These are phyloP conservation scores for Vitis labrusca DNA, from an alignment of 164 flowering plant species.

Conservation along the genomic window DNA sequence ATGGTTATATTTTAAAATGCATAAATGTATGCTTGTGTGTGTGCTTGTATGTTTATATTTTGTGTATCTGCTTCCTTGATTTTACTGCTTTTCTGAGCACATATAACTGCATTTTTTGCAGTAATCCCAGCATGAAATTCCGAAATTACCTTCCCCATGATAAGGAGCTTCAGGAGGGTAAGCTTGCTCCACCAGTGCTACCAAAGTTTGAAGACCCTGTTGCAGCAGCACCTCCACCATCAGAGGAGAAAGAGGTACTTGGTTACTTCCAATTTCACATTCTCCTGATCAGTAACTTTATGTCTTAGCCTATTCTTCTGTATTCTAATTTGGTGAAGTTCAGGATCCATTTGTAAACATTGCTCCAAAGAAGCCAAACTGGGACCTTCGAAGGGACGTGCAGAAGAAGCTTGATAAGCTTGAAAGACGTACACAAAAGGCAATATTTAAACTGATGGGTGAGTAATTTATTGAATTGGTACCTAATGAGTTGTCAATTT, in stretches of 20 bases:
- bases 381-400: constrained; percentile 92
- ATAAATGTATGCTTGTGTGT: background rate
- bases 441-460: constrained; percentile 74
- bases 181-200: constrained; percentile 76
- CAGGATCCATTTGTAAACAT: constrained; percentile 95
- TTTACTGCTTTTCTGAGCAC: background rate
- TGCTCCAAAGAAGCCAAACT: constrained; percentile 97
- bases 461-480: constrained; percentile 12
- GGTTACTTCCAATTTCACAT: background rate
- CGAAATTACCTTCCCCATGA: constrained; percentile 97
- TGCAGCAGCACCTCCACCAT: constrained; percentile 43
- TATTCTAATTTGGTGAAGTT: constrained; percentile 1
- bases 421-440: constrained; percentile 88
- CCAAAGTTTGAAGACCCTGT: constrained; percentile 94
- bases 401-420: constrained; percentile 94
- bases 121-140: constrained; percentile 72
- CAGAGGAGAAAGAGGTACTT: constrained; percentile 67
- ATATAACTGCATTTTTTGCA: constrained; percentile 24
- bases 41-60: too few species aligned
- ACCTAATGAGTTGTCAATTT: too few species aligned
- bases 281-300: background rate
- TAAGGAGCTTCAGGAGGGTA: constrained; percentile 89
- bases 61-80: background rate
- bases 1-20: background rate
- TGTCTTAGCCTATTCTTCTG: background rate